These are phyloP conservation scores for Ascochyta pisi DNA, from an alignment of 2,329 filamentous ascomycete species.

Conservation along the genomic window DNA sequence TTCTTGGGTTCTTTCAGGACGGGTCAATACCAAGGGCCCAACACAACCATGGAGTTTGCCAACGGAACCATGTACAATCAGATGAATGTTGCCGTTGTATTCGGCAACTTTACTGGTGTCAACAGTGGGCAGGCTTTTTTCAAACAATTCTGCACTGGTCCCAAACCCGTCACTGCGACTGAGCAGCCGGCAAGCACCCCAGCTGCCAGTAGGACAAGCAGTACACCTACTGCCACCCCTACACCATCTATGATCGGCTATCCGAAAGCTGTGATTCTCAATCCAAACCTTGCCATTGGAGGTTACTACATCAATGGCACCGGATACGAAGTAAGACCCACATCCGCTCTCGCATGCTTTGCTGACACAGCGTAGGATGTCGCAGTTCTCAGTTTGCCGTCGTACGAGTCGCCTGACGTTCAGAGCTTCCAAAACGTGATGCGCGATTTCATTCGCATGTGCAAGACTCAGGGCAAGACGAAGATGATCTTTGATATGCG, in stretches of 20 bases:
- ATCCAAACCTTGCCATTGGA: slow-evolving; percentile 47
- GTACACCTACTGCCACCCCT: slow-evolving; percentile 25
- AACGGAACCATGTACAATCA: slow-evolving; percentile 45
- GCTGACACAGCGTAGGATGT: slow-evolving; percentile 51
- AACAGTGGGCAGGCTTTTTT: slow-evolving; percentile 52
- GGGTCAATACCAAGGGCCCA: slow-evolving; percentile 42
- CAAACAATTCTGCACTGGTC: slow-evolving; percentile 46
- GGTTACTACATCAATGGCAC: slow-evolving; percentile 56
- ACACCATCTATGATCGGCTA: slow-evolving; percentile 45
- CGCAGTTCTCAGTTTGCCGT: slow-evolving; percentile 55
- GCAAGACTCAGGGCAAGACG: slow-evolving; percentile 58
- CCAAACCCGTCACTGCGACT: slow-evolving; percentile 20
- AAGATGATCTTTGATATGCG: slow-evolving; percentile 70
- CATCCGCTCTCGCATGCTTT: slow-evolving; percentile 30
- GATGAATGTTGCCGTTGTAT: slow-evolving; percentile 42
- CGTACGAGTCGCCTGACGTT: slow-evolving; percentile 45
- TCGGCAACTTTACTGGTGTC: slow-evolving; percentile 45
- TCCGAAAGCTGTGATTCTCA: slow-evolving; percentile 48
- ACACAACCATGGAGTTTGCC: slow-evolving; percentile 45
- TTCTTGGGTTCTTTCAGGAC: slow-evolving; percentile 42
- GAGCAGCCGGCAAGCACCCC: slow-evolving; percentile 21
- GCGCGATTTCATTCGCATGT: slow-evolving; percentile 56
- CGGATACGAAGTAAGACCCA: slow-evolving; percentile 46
- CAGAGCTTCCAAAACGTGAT: slow-evolving; percentile 50
- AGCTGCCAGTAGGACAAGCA: slow-evolving; percentile 21